A percentile compares a stretch with the other conserved stretches of the same genome.
Evolutionary conservation across 495 filamentous ascomycete species (phyloP).

Genomic region (Tricharina praecox): DNA sequence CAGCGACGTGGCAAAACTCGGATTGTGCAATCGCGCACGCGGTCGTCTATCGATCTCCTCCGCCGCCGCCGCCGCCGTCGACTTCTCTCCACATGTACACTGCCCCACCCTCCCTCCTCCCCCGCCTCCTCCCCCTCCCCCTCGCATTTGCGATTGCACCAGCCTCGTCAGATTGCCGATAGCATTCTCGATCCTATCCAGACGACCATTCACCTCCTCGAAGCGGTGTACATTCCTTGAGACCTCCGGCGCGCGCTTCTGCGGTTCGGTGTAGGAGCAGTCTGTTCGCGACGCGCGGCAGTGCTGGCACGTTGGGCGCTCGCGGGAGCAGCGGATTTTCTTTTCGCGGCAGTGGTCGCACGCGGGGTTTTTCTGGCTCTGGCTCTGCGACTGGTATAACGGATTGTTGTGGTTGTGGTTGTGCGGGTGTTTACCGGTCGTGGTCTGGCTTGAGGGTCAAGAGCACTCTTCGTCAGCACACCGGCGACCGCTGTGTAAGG

Average conservation of each 20-base stretch:
- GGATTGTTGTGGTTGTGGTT: too few relatives aligned
- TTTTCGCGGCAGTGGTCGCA: conserved; percentile 25
- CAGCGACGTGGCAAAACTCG: neutral
- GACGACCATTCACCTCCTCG: conserved; percentile 13
- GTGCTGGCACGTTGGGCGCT: conserved; percentile 21
- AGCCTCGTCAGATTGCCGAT: neutral
- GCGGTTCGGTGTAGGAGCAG: conserved; percentile 21
- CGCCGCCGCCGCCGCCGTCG: neutral
- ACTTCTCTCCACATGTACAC: neutral
- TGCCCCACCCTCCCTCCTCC: too few relatives aligned
- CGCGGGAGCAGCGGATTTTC: conserved; percentile 19
- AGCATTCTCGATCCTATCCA: conserved; percentile 1
- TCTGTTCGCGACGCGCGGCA: conserved; percentile 20
- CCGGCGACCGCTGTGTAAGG: too few relatives aligned
- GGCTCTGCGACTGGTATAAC: neutral
- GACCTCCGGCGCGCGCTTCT: conserved; percentile 22
- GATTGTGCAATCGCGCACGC: neutral
- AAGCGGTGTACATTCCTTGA: conserved; percentile 22
- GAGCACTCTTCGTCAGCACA: too few relatives aligned
- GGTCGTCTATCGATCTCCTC: neutral
- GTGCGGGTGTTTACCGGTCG: too few relatives aligned
- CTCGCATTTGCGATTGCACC: neutral
- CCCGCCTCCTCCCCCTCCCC: neutral
- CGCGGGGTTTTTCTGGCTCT: conserved; percentile 12
- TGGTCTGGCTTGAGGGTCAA: too few relatives aligned